Conservation (phyloP, 2,329 filamentous ascomycete genomes). For the Rhytidhysteron rufulum region DNA sequence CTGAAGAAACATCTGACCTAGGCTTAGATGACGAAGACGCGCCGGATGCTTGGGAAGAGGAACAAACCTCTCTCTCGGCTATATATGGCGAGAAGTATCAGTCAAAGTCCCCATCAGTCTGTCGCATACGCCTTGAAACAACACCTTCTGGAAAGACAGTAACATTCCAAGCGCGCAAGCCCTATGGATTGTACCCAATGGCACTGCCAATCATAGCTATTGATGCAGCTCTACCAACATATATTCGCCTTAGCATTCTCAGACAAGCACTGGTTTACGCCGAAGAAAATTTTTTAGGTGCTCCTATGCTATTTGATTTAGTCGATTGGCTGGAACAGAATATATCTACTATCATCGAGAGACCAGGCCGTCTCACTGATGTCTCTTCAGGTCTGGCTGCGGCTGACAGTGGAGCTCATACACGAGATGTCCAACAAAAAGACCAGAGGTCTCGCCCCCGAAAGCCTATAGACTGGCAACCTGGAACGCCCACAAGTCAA, state of each 20-base stretch:
- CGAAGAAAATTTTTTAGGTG: constrained; percentile 66
- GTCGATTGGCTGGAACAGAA: constrained; percentile 89
- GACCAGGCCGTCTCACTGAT: constrained; percentile 78
- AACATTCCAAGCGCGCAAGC: constrained; percentile 64
- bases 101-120: constrained; percentile 58
- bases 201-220: constrained; percentile 66
- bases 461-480: constrained; percentile 61
- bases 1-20: constrained; percentile 26
- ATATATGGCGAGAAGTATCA: constrained; percentile 68
- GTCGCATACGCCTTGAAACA: constrained; percentile 64
- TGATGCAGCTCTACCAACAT: constrained; percentile 69
- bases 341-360: constrained; percentile 75
- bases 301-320: constrained; percentile 87
- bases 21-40: constrained; percentile 35
- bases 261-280: constrained; percentile 72
- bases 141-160: constrained; percentile 42
- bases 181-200: constrained; percentile 67
- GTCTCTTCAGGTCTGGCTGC: constrained; percentile 72
- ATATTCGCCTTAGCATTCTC: constrained; percentile 86
- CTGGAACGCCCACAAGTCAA: constrained; percentile 55
- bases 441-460: constrained; percentile 20
- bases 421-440: constrained; percentile 19
- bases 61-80: constrained; percentile 76
- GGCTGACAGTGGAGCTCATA: constrained; percentile 44
- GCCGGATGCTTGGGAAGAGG: constrained; percentile 72